Conservation (phyloP, 1,284 basidiomycete species). For the Ganoderma resinaceum region DNA sequence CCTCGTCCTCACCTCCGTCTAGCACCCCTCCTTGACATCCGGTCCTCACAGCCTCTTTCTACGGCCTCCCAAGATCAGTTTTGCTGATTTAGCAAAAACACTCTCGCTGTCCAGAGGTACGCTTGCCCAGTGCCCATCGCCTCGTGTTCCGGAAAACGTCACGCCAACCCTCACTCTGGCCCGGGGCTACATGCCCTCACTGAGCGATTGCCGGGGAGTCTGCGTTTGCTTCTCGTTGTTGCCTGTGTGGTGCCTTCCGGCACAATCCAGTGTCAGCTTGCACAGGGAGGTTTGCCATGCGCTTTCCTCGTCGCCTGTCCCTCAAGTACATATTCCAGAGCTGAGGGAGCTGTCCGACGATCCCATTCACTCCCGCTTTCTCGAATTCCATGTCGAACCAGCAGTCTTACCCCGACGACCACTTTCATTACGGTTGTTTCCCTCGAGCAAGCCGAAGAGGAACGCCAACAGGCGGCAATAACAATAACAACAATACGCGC, state of each 20-base stretch:
- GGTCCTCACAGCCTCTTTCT: slow-evolving; percentile 26
- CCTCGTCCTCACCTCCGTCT: slow-evolving; percentile 20
- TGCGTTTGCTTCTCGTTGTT: slow-evolving; percentile 19
- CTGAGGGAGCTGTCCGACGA: slow-evolving; percentile 41
- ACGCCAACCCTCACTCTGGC: slow-evolving; percentile 18
- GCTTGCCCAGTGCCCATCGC: slow-evolving; percentile 32
- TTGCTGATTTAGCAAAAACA: slow-evolving; percentile 25
- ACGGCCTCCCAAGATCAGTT: slow-evolving; percentile 7
- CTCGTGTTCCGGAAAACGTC: slow-evolving; percentile 30
- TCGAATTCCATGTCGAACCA: slow-evolving; percentile 41
- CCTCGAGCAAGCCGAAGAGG: slow-evolving; percentile 37
- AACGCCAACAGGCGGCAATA: slow-evolving; percentile 38
- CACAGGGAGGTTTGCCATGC: slow-evolving; percentile 26
- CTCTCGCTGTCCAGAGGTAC: slow-evolving; percentile 22
- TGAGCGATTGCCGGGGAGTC: slow-evolving; percentile 21
- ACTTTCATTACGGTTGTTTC: slow-evolving; percentile 44
- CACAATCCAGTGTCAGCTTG: slow-evolving; percentile 24
- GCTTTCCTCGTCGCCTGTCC: slow-evolving; percentile 16
- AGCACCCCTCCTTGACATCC: slow-evolving; percentile 25
- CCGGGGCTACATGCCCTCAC: slow-evolving; percentile 24
- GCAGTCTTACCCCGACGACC: slow-evolving; percentile 39
- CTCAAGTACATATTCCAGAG: slow-evolving; percentile 39
- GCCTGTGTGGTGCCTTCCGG: slow-evolving; percentile 21
- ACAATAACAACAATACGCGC: slow-evolving; percentile 34
- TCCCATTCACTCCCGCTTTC: slow-evolving; percentile 41